Conservation (phyloP, 176 grass and related monocot species). For the Musa troglodytarum region DNA sequence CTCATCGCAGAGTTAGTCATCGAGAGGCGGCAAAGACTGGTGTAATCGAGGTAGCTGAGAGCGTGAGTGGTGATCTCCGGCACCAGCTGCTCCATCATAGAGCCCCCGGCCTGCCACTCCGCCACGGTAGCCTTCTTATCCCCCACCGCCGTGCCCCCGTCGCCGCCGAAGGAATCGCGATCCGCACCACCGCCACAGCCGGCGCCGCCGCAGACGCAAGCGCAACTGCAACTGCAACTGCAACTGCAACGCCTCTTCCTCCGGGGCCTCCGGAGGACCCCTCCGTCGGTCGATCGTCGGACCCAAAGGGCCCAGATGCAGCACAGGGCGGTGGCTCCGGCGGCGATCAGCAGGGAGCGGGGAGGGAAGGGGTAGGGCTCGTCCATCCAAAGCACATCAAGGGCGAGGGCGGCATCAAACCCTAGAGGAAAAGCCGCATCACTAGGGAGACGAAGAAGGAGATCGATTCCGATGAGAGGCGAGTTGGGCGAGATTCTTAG, state of each 20-base stretch:
- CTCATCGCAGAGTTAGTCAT: conserved; percentile 99
- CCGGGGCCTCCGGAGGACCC: conserved; percentile 17
- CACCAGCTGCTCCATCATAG: conserved; percentile 99
- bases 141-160: conserved; percentile 45
- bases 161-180: not conserved
- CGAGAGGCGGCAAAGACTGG: conserved; percentile 86
- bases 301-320: conserved; percentile 46
- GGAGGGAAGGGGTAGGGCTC: conserved; percentile 6
- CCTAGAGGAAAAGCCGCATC: conserved; percentile 10
- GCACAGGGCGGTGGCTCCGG: conserved; percentile 58
- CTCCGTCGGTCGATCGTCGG: too few relatives aligned
- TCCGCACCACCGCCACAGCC: too few relatives aligned
- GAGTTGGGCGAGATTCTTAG: too few relatives aligned
- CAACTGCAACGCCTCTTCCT: conserved; percentile 9
- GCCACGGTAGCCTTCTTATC: conserved; percentile 32
- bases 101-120: conserved; percentile 28
- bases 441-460: not conserved
- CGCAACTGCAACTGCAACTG: conserved; percentile 15
- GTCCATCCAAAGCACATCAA: conserved; percentile 55
- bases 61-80: conserved; percentile 93
- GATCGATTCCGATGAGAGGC: too few relatives aligned
- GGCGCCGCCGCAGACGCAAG: conserved; percentile 10
- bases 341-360: conserved; percentile 62
- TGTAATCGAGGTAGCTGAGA: conserved; percentile 92
- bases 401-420: conserved; percentile 20